A percentile compares a stretch with the other conserved stretches of the same genome.
Evolutionary conservation across 164 flowering plant genomes (phyloP).

Genomic region (Cinnamomum chago): DNA sequence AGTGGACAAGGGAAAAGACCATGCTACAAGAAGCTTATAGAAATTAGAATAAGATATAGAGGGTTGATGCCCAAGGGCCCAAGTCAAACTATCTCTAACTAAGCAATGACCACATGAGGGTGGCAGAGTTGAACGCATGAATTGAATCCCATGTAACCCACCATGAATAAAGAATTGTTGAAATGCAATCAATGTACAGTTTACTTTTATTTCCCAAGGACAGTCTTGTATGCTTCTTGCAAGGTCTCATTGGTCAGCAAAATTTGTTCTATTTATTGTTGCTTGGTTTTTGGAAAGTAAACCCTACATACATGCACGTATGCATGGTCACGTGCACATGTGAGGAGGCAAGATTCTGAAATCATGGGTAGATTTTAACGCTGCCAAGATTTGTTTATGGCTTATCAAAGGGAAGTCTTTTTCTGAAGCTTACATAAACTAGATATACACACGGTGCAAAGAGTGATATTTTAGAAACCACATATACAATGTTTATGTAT

Average conservation of each 20-base stretch:
- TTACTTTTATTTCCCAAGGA: not conserved
- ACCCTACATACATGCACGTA: not conserved
- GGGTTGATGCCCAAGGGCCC: not conserved
- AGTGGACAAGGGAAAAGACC: no score
- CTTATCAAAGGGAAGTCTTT: not conserved
- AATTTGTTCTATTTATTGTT: not conserved
- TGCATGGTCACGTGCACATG: not conserved
- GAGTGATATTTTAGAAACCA: no score
- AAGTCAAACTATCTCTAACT: not conserved
- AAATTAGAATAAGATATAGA: no score
- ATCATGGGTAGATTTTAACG: not conserved
- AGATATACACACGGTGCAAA: no score
- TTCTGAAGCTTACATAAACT: no score
- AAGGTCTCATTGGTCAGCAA: not conserved
- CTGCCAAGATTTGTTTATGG: conserved; percentile 1
- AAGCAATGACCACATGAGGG: not conserved
- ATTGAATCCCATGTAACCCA: not conserved
- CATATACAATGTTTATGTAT: no score
- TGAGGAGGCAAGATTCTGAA: not conserved
- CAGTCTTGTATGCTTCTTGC: not conserved
- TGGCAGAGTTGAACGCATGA: not conserved
- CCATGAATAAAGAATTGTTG: not conserved
- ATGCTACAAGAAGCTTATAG: no score
- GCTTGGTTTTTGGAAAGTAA: not conserved
- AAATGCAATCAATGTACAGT: not conserved